Evolutionary conservation across 805 yeast species (phyloP).

Genomic region (Phaffomyces opuntiae): DNA sequence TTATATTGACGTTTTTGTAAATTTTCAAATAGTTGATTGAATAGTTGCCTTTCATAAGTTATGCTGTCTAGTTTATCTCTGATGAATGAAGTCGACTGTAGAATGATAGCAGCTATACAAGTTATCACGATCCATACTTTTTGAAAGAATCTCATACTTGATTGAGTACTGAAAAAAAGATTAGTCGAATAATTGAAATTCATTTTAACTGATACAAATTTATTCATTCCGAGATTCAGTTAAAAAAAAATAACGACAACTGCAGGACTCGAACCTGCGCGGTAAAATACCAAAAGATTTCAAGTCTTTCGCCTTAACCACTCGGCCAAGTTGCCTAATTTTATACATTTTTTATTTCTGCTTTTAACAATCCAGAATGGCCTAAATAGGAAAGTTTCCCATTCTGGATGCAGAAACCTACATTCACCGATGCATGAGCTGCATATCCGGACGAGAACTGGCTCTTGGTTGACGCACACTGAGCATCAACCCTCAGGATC

Average conservation of each 20-base stretch:
- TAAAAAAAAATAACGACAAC: constrained; percentile 7
- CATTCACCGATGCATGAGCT: no score
- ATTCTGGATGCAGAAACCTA: no score
- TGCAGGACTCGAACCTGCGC: constrained; percentile 13
- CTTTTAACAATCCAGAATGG: no score
- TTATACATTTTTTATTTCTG: no score
- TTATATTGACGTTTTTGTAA: constrained; percentile 10
- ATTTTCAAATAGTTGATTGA: constrained; percentile 20
- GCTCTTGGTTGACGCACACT: no score
- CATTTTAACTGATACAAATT: not conserved
- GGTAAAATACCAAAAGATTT: constrained; percentile 11
- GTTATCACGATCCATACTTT: constrained; percentile 23
- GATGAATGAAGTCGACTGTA: constrained; percentile 16
- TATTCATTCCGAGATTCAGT: not conserved
- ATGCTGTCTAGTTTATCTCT: constrained; percentile 18
- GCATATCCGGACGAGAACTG: no score
- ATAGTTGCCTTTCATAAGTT: constrained; percentile 7
- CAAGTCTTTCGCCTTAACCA: constrained; percentile 13
- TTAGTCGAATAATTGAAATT: not conserved
- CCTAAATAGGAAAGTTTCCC: no score
- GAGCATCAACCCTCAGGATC: no score
- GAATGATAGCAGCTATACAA: constrained; percentile 14
- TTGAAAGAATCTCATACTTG: constrained; percentile 18
- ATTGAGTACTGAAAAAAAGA: not conserved
- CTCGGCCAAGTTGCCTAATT: constrained; percentile 10